Evolutionary conservation across 2,329 filamentous ascomycete species (phyloP), one percentile per base, ranked within the genome.

Genomic region (Mycogone perniciosa): DNA sequence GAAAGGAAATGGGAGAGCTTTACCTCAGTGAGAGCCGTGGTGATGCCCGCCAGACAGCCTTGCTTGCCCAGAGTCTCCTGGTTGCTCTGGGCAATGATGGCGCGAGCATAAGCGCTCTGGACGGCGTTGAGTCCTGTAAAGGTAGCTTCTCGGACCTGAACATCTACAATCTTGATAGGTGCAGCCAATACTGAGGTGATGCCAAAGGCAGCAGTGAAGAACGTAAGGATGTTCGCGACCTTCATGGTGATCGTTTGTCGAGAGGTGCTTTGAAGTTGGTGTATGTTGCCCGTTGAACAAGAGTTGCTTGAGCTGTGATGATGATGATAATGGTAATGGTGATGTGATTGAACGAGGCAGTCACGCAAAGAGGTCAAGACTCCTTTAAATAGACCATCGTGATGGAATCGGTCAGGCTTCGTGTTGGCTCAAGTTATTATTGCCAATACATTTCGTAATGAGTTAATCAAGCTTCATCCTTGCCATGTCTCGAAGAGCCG

Each of bases 1-100:
- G n/a, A 29, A 27, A 13, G 31, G 44, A 29, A 29, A 29, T 44
- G 42, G 20, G 27, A 27, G 31, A 39, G 7, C n/a, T 49, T 26
- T 33, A 59, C 58, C 57, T 60, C 58, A 34, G 54, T 53, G 30
- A 60, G 54, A 44, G 46, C 57, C 5, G 58, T 58, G 11, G 57
- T 54, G 31, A 60, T 58, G 35, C 46, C 57, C 37, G 54, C 56
- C 26, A 56, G 35, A 48, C 58, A 59, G 33, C 58, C 58, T 7
- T 57, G 57, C n/a, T 45, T 38, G 13, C 57, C 57, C 34, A 59
- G 47, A 10, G 49, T 48, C 30, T 48, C 52, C 39, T 46, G 45
- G 39, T 53, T 56, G 46, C 44, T 53, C 51, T 56, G 39, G 13
- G 37, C 53, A 20, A 60, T 57, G 54, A 60, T 60, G 48, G 51